phyloP scores from a whole-genome alignment of 2,329 filamentous ascomycete species.

The Penicillium fuscoglaucum region DNA sequence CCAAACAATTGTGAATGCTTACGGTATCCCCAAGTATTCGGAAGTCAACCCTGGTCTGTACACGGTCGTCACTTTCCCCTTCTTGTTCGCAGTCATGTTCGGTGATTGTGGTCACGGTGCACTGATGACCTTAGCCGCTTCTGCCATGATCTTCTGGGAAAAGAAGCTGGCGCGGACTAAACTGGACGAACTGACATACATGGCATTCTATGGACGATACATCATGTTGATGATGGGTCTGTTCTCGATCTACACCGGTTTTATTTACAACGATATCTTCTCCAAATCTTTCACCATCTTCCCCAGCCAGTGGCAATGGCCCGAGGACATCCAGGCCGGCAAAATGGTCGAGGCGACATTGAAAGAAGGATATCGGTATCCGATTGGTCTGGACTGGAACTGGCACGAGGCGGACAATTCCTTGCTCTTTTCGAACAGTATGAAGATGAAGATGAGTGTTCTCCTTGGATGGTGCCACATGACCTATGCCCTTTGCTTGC shows the following conservation, averaged over 20 bases:
- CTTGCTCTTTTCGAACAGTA: slow-evolving; percentile 93
- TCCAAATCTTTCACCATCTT: slow-evolving; percentile 91
- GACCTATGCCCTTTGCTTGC: slow-evolving; percentile 94
- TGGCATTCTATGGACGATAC: slow-evolving; percentile 98
- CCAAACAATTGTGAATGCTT: slow-evolving; percentile 98
- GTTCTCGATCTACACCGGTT: slow-evolving; percentile 94
- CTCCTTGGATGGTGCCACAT: slow-evolving; percentile 87
- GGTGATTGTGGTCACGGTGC: slow-evolving; percentile 93
- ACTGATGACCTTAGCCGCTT: slow-evolving; percentile 80
- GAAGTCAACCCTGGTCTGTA: slow-evolving; percentile 96
- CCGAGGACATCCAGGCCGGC: slow-evolving; percentile 65
- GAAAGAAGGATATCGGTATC: slow-evolving; percentile 78
- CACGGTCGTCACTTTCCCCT: slow-evolving; percentile 97
- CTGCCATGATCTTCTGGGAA: slow-evolving; percentile 96
- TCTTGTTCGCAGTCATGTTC: slow-evolving; percentile 99
- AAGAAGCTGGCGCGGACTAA: slow-evolving; percentile 79
- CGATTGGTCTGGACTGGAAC: slow-evolving; percentile 91
- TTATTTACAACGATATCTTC: slow-evolving; percentile 97
- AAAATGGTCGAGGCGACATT: slow-evolving; percentile 66
- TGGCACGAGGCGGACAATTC: slow-evolving; percentile 98
- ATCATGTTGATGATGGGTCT: slow-evolving; percentile 98
- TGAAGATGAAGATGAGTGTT: slow-evolving; percentile 99
- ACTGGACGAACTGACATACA: slow-evolving; percentile 93
- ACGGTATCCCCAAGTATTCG: slow-evolving; percentile 94
- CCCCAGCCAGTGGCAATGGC: slow-evolving; percentile 86